Evolutionary conservation across 441 rosid species (phyloP).

Genomic region (Theobroma grandiflorum): DNA sequence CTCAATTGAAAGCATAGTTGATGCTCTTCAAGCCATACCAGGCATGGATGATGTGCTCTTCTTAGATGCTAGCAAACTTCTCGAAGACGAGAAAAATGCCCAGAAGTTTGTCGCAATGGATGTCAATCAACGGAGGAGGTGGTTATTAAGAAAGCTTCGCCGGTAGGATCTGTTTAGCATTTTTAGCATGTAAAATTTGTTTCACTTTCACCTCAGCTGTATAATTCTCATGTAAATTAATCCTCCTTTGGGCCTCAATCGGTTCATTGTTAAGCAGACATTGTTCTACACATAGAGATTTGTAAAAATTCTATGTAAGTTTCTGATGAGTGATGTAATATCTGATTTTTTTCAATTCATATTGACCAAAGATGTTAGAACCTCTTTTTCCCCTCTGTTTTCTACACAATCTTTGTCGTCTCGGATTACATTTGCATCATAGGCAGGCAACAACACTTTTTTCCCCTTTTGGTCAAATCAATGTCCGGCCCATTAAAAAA

Average conservation of each 20-base stretch:
- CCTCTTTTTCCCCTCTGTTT: background rate
- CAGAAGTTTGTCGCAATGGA: constrained; percentile 54
- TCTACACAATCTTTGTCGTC: background rate
- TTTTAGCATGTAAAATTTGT: constrained; percentile 5
- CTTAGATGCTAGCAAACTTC: constrained; percentile 58
- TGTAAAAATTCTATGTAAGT: background rate
- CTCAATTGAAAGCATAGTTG: constrained; percentile 52
- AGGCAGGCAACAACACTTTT: background rate
- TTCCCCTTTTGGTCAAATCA: background rate
- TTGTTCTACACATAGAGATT: background rate
- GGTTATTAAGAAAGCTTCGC: constrained; percentile 52
- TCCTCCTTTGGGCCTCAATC: background rate
- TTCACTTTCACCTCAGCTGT: constrained; percentile 3
- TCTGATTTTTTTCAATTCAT: background rate
- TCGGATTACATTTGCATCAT: background rate
- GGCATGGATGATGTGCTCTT: constrained; percentile 59
- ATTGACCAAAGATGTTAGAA: background rate
- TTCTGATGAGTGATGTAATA: background rate
- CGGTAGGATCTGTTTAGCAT: constrained; percentile 25
- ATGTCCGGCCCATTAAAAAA: background rate
- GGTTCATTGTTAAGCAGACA: background rate
- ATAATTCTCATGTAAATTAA: background rate
- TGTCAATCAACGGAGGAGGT: constrained; percentile 44
- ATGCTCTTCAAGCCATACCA: constrained; percentile 59
- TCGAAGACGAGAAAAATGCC: constrained; percentile 56